A percentile compares a stretch with the other conserved stretches of the same genome.
Conservation (phyloP, 768 basidiomycete species). For the Hemileccinum impolitum region DNA sequence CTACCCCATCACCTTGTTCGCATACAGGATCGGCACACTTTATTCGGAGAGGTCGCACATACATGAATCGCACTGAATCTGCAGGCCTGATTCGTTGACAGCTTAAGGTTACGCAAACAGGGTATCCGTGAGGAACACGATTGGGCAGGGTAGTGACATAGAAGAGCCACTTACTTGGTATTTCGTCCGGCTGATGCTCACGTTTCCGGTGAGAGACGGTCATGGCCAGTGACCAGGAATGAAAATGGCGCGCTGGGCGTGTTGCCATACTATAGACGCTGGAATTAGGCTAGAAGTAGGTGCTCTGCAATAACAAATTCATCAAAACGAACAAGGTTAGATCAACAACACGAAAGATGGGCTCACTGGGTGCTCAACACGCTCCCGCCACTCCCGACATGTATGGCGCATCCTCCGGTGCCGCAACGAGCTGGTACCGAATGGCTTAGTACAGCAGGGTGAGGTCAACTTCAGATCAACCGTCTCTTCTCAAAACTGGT, state of each 20-base stretch:
- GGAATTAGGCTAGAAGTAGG: no score
- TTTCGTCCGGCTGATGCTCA: constrained; percentile 61
- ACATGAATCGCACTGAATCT: constrained; percentile 84
- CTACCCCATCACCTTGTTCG: constrained; percentile 75
- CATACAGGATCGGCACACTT: constrained; percentile 88
- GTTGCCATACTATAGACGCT: no score
- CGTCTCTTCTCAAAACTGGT: background rate
- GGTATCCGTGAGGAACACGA: constrained; percentile 27
- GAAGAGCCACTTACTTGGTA: constrained; percentile 47
- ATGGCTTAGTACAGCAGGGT: no score
- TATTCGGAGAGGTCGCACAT: constrained; percentile 84
- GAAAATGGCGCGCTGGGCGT: no score
- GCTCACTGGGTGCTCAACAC: constrained; percentile 1
- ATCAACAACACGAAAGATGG: background rate
- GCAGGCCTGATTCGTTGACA: constrained; percentile 77
- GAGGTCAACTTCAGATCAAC: background rate
- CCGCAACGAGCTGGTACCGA: no score
- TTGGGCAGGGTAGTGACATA: background rate
- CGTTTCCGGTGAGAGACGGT: constrained; percentile 67
- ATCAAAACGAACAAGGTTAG: background rate
- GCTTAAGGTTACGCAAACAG: constrained; percentile 41
- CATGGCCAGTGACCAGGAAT: no score
- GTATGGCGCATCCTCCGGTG: background rate
- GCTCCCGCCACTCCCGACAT: background rate
- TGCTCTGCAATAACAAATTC: background rate